Evolutionary conservation across 148 eudicot species (phyloP).

Genomic region (Nepenthes gracilis): DNA sequence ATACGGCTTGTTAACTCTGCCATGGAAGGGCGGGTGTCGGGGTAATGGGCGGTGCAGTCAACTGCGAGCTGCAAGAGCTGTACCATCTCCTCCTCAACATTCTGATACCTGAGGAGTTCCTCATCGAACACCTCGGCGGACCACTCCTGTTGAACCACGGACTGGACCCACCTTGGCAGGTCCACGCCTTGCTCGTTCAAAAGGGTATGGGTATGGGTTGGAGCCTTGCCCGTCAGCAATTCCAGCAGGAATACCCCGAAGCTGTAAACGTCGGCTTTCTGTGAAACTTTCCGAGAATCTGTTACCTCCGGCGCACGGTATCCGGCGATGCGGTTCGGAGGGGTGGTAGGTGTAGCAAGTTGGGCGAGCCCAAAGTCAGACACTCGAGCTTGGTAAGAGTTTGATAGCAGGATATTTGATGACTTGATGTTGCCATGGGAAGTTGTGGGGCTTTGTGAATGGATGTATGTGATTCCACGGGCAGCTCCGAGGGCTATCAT

Average conservation of each 20-base stretch:
- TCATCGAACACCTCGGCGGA: constrained; percentile 73
- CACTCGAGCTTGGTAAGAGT: constrained; percentile 66
- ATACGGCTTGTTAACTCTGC: constrained; percentile 38
- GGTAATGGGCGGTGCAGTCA: constrained; percentile 75
- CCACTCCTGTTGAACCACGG: constrained; percentile 88
- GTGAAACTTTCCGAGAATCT: constrained; percentile 61
- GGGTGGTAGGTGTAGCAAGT: constrained; percentile 42
- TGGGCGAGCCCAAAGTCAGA: constrained; percentile 86
- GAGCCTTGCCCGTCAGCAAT: constrained; percentile 83
- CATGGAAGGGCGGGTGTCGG: constrained; percentile 80
- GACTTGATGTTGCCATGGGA: constrained; percentile 94
- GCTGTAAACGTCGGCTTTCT: constrained; percentile 84
- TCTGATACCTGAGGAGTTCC: constrained; percentile 73
- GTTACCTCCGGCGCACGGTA: constrained; percentile 95
- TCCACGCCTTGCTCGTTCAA: constrained; percentile 86
- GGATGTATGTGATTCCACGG: constrained; percentile 67
- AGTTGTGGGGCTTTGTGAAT: constrained; percentile 48
- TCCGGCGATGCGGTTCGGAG: constrained; percentile 74
- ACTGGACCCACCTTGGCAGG: constrained; percentile 94
- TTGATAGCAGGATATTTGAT: constrained; percentile 75
- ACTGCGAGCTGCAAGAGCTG: constrained; percentile 72
- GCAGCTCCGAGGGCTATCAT: constrained; percentile 80
- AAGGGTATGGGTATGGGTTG: constrained; percentile 20
- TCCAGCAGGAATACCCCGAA: constrained; percentile 82
- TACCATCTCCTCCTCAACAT: constrained; percentile 88